Evolutionary conservation across 495 filamentous ascomycete species (phyloP).

Genomic region (Penicillium waksmanii): DNA sequence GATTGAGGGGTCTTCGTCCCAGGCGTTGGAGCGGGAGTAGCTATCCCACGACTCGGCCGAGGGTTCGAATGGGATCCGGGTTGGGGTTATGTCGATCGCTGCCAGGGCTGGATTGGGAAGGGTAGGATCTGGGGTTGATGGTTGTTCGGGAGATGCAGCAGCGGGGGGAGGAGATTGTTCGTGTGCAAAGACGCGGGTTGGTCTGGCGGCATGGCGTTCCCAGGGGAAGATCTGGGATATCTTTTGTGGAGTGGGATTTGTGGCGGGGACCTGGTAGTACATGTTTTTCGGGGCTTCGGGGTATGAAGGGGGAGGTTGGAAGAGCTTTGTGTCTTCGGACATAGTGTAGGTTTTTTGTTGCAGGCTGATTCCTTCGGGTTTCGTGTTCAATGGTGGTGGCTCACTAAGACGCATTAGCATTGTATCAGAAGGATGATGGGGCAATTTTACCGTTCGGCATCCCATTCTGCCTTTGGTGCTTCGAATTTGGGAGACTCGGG

Average conservation of each 20-base stretch:
- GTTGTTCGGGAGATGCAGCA: constrained; percentile 15
- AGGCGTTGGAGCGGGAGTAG: constrained; percentile 76
- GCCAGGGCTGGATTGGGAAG: constrained; percentile 16
- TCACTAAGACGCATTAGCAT: constrained; percentile 54
- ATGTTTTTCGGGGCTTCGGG: constrained; percentile 82
- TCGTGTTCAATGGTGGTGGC: constrained; percentile 72
- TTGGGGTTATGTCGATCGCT: constrained; percentile 13
- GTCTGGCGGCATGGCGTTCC: constrained; percentile 66
- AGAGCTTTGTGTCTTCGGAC: constrained; percentile 70
- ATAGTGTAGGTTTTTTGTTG: constrained; percentile 73
- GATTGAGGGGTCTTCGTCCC: constrained; percentile 86
- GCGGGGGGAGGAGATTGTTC: constrained; percentile 36
- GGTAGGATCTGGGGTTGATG: constrained; percentile 4
- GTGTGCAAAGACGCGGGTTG: constrained; percentile 75
- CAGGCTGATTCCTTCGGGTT: constrained; percentile 78
- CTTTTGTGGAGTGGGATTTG: constrained; percentile 57
- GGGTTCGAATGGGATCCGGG: constrained; percentile 36
- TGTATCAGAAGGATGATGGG: background rate
- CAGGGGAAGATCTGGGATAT: constrained; percentile 81
- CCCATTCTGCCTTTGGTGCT: constrained; percentile 65
- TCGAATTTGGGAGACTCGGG: constrained; percentile 44
- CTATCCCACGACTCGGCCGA: constrained; percentile 62
- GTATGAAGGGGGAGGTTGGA: constrained; percentile 72
- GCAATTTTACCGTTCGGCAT: constrained; percentile 61
- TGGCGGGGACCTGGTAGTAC: constrained; percentile 78